These are phyloP conservation scores for Podospora pseudocomata DNA, from an alignment of 495 filamentous ascomycete genomes.

Conservation along the genomic window DNA sequence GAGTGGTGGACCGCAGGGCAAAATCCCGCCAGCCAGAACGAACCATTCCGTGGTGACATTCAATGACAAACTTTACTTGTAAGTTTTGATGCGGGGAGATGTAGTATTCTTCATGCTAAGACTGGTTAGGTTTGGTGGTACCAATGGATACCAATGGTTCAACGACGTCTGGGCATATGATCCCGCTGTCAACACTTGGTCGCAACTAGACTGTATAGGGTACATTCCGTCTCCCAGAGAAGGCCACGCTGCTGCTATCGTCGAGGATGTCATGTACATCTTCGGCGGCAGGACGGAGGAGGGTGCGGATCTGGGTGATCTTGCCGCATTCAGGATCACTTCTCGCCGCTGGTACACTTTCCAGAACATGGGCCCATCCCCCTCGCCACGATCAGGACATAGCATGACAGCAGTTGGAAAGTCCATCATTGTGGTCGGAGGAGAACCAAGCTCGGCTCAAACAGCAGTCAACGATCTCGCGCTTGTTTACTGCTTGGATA, in stretches of 20 bases:
- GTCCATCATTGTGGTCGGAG: conserved; percentile 85
- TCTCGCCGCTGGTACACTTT: conserved; percentile 97
- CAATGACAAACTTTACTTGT: conserved; percentile 92
- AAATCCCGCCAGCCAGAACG: conserved; percentile 84
- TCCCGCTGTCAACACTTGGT: conserved; percentile 75
- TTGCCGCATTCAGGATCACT: conserved; percentile 91
- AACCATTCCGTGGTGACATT: conserved; percentile 93
- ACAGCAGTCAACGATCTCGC: conserved; percentile 78
- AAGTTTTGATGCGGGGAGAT: conserved; percentile 38
- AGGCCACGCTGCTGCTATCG: conserved; percentile 89
- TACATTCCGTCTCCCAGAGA: conserved; percentile 92
- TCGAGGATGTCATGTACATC: conserved; percentile 98
- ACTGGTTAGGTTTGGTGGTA: conserved; percentile 78
- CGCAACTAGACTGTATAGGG: conserved; percentile 88
- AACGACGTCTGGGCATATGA: conserved; percentile 99
- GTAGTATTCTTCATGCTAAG: conserved; percentile 23
- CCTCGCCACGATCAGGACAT: conserved; percentile 89
- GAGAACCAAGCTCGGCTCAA: conserved; percentile 86
- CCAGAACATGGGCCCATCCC: conserved; percentile 98
- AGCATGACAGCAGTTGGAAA: conserved; percentile 95
- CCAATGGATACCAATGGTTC: conserved; percentile 92
- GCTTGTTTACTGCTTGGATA: conserved; percentile 88
- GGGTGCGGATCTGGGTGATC: conserved; percentile 84
- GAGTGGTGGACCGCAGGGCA: conserved; percentile 60
- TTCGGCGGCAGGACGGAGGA: conserved; percentile 97